Evolutionary conservation across 805 yeast genomes (phyloP), one percentile per base, ranked within the genome.

Genomic region (Clavispora fructus): DNA sequence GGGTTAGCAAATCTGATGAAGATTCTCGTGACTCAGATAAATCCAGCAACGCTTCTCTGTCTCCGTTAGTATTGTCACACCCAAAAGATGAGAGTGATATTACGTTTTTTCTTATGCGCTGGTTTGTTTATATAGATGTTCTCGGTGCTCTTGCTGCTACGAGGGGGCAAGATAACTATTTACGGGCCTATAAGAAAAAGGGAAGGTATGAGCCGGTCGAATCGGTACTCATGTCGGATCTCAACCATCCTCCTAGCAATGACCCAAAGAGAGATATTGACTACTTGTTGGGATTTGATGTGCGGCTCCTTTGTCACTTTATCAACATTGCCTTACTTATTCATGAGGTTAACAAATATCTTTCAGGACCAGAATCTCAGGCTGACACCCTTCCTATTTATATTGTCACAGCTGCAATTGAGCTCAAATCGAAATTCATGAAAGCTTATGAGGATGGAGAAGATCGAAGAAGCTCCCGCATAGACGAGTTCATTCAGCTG

Each of bases 51-150:
- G 10, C 38, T 26, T 4, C 39, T 1, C 19, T 19, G 28, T n/a
- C 39, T 13, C 13, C 25, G 16, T 11, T 16, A 17, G 7, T 13
- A 3, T 17, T 33, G 13, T 16, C 37, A 16, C 17, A 3, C 3
- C 25, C 23, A 12, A 17, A 17, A 19, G 53, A 58, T 8, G 74
- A 70, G 43, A 55, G 67, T 41, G 74, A 74, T 50, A 67, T 78
- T 12, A 62, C 79, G 0, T 79, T 67, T 50, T 85, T 85, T 53
- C 65, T 85, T 39, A 68, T 77, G 51, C 64, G 90, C 43, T 83
- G 89, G 87, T 84, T 80, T 58, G 82, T 80, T 0, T 85, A 82
- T 56, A 64, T 82, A 30, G 89, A 83, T 55, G 77, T 83, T 3
- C 68, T 85, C 17, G 84, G 87, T 0, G 74, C 80, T 0, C 64